Percentiles rank a stretch among this genome's conserved stretches.
These are phyloP conservation scores for Breynia disticha DNA, from an alignment of 441 rosid species.

Conservation along the genomic window DNA sequence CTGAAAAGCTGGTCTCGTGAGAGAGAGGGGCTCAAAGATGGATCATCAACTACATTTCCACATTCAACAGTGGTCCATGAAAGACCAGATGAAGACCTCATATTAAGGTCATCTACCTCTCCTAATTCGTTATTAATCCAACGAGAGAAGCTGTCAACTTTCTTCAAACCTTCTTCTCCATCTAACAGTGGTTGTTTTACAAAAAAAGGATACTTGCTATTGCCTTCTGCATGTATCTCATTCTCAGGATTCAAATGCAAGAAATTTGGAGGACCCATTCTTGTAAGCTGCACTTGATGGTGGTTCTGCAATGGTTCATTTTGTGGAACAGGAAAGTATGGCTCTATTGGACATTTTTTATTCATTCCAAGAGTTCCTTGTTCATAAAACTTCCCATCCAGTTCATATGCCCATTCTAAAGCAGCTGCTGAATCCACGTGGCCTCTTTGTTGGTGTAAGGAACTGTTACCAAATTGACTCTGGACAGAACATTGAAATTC, in stretches of 20 bases:
- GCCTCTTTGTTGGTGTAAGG: slow-evolving; percentile 25
- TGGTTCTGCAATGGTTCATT: slow-evolving; percentile 28
- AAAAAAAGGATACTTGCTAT: slow-evolving; percentile 27
- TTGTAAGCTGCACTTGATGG: slow-evolving; percentile 24
- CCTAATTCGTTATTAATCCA: slow-evolving; percentile 96
- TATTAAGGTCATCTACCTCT: slow-evolving; percentile 56
- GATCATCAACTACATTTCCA: slow-evolving; percentile 46
- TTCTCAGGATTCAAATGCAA: slow-evolving; percentile 27
- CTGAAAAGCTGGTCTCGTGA: slow-evolving; percentile 72
- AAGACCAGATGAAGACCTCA: slow-evolving; percentile 42
- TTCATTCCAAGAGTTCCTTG: slow-evolving; percentile 28
- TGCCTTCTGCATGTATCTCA: slow-evolving; percentile 30
- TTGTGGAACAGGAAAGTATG: slow-evolving; percentile 30
- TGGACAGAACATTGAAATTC: slow-evolving; percentile 25
- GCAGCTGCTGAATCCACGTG: slow-evolving; percentile 30
- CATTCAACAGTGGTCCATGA: slow-evolving; percentile 62
- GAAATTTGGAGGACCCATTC: slow-evolving; percentile 25
- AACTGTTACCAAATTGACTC: slow-evolving; percentile 32
- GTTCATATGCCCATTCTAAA: slow-evolving; percentile 36
- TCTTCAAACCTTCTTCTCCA: slow-evolving; percentile 64
- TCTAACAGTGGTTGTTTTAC: slow-evolving; percentile 42
- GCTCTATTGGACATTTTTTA: slow-evolving; percentile 24
- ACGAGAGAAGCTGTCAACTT: slow-evolving; percentile 87
- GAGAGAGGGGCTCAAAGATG: slow-evolving; percentile 59
- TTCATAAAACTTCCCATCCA: slow-evolving; percentile 33